These are phyloP conservation scores for Flaveria bidentis DNA, from an alignment of 129 eudicot genomes.

Conservation along the genomic window DNA sequence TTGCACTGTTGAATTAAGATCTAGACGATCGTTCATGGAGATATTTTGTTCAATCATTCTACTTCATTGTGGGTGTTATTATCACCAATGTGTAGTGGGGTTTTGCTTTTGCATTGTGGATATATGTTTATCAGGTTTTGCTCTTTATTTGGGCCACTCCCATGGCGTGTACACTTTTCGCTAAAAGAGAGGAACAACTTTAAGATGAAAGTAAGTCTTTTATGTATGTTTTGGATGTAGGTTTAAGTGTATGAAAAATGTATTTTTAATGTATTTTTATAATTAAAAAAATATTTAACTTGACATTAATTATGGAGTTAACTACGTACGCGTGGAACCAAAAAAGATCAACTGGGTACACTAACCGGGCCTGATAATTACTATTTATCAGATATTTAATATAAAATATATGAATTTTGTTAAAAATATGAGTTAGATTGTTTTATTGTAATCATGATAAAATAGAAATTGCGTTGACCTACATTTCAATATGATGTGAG, in stretches of 20 bases:
- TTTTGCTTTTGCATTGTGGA: constrained; percentile 23
- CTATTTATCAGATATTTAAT: too few relatives aligned
- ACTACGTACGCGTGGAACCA: too few relatives aligned
- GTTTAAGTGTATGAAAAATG: too few relatives aligned
- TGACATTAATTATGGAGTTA: not conserved
- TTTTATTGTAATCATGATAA: too few relatives aligned
- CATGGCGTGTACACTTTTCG: not conserved
- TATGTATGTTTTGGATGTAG: not conserved
- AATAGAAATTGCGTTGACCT: too few relatives aligned
- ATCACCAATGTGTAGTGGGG: constrained; percentile 22
- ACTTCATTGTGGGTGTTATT: constrained; percentile 18
- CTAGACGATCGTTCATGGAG: not conserved
- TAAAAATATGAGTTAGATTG: too few relatives aligned
- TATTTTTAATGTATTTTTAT: not conserved
- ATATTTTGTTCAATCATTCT: constrained; percentile 18
- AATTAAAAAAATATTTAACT: not conserved
- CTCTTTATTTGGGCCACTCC: not conserved
- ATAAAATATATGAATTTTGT: too few relatives aligned
- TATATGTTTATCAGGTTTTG: constrained; percentile 15
- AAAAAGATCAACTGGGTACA: too few relatives aligned
- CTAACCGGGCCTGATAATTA: too few relatives aligned
- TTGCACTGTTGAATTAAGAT: not conserved
- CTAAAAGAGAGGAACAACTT: not conserved
- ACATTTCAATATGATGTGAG: too few relatives aligned
- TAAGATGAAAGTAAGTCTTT: not conserved